Evolutionary conservation across 345 rosid species (phyloP).

Genomic region (Populus deltoides): DNA sequence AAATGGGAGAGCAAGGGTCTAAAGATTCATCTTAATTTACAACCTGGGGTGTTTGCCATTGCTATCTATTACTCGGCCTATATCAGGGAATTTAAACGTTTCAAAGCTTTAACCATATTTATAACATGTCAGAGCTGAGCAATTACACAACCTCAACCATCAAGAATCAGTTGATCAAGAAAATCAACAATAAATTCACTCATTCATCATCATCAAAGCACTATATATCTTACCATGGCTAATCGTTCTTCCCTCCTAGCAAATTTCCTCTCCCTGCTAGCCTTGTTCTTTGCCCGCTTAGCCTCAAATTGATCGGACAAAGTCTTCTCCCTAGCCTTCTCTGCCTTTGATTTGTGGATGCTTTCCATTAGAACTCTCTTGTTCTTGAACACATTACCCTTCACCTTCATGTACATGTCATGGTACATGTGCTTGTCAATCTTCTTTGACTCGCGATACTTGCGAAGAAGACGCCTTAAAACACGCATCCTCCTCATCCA

Average conservation of each 20-base stretch:
- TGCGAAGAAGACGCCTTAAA: constrained; percentile 79
- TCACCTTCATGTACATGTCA: constrained; percentile 98
- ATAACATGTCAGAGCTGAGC: not conserved
- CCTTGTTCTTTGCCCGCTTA: constrained; percentile 93
- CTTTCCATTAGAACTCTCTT: constrained; percentile 96
- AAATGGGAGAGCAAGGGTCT: not conserved
- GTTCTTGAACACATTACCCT: constrained; percentile 95
- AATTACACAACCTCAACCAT: not conserved
- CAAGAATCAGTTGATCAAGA: not conserved
- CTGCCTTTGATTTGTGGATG: constrained; percentile 93
- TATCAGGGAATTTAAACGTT: not conserved
- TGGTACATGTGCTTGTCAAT: constrained; percentile 98
- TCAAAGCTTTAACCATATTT: too few relatives aligned
- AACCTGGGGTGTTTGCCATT: not conserved
- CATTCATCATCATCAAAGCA: not conserved
- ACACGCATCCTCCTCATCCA: constrained; percentile 99
- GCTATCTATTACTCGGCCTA: not conserved
- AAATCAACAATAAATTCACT: not conserved
- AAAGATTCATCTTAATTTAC: not conserved
- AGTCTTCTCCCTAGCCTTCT: constrained; percentile 96
- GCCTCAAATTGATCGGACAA: constrained; percentile 92
- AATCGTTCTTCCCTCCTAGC: constrained; percentile 89
- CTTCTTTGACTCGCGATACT: constrained; percentile 87
- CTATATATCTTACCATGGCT: constrained; percentile 52
- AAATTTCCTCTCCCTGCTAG: constrained; percentile 84